phyloP scores from a whole-genome alignment of 768 basidiomycete genomes.

The Austroboletus eburneus region DNA sequence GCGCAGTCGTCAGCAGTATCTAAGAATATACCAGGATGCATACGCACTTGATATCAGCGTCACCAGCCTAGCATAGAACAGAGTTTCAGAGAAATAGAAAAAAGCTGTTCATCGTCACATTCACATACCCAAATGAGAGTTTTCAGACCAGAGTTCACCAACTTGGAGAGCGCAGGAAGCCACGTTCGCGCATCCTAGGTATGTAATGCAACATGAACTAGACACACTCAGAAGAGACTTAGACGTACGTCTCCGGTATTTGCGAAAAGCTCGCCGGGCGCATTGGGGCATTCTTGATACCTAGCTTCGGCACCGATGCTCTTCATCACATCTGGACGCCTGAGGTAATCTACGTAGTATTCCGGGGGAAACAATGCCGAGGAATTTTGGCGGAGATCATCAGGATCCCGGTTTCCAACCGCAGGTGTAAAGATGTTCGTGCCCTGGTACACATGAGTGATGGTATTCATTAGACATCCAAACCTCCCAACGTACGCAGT shows the following conservation, averaged over 20 bases:
- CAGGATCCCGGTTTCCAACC: constrained; percentile 46
- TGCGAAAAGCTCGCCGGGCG: constrained; percentile 39
- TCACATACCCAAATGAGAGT: constrained; percentile 38
- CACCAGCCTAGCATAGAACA: constrained; percentile 20
- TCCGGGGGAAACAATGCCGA: constrained; percentile 53
- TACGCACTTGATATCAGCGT: constrained; percentile 26
- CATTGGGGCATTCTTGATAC: constrained; percentile 48
- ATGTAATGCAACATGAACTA: neutral
- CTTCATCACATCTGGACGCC: constrained; percentile 30
- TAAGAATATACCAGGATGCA: neutral
- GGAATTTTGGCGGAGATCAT: constrained; percentile 57
- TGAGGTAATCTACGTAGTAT: constrained; percentile 48
- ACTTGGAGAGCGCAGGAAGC: constrained; percentile 34
- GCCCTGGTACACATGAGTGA: constrained; percentile 27
- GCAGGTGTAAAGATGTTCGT: constrained; percentile 48
- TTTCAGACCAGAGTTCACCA: constrained; percentile 36
- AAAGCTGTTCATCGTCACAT: neutral
- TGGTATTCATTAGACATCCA: neutral
- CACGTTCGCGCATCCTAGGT: constrained; percentile 33
- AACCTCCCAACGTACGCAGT: constrained; percentile 44
- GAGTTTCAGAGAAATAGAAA: neutral
- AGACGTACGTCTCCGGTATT: constrained; percentile 53
- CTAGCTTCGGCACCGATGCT: constrained; percentile 49
- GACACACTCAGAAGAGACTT: neutral
- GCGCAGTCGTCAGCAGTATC: neutral